These are phyloP conservation scores for Nitzschia sp. DNA, from an alignment of 108 stramenopile genomes.

Conservation along the genomic window DNA sequence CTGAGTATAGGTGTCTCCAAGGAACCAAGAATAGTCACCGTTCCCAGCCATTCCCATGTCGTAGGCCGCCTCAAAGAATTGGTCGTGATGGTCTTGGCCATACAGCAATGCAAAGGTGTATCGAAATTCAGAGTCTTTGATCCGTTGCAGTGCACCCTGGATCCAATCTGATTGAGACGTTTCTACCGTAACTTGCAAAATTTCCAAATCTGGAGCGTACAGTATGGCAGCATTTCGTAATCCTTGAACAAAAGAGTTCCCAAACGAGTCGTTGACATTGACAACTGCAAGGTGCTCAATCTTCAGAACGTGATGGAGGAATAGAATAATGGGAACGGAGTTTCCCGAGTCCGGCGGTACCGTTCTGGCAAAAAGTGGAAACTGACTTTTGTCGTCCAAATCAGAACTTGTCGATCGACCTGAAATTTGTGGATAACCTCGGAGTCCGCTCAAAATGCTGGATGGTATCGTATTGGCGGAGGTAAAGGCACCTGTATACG, in stretches of 20 bases:
- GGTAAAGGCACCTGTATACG: conserved; percentile 40
- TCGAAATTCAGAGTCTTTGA: conserved; percentile 13
- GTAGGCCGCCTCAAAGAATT: conserved; percentile 41
- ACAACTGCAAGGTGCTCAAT: conserved; percentile 40
- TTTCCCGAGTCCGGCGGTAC: conserved; percentile 47
- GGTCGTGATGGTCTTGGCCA: conserved; percentile 11
- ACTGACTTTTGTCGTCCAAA: conserved; percentile 42
- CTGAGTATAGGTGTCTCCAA: conserved; percentile 34
- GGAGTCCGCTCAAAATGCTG: conserved; percentile 41
- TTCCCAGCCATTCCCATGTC: conserved; percentile 12
- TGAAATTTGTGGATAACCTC: conserved; percentile 57
- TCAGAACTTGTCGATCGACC: conserved; percentile 32
- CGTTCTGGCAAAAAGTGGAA: conserved; percentile 45
- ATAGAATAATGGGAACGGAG: conserved; percentile 26
- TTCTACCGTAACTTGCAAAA: conserved; percentile 13
- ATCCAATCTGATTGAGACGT: background rate
- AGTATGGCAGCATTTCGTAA: conserved; percentile 19
- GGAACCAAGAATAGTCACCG: conserved; percentile 49
- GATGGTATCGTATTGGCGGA: conserved; percentile 39
- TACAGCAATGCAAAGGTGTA: conserved; percentile 19
- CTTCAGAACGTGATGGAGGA: conserved; percentile 10
- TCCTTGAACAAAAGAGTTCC: conserved; percentile 46
- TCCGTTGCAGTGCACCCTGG: conserved; percentile 7
- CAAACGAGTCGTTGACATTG: conserved; percentile 50
- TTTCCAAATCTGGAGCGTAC: conserved; percentile 34